Evolutionary conservation across 306 rosid genomes (phyloP).

Genomic region (Lupinus albus): DNA sequence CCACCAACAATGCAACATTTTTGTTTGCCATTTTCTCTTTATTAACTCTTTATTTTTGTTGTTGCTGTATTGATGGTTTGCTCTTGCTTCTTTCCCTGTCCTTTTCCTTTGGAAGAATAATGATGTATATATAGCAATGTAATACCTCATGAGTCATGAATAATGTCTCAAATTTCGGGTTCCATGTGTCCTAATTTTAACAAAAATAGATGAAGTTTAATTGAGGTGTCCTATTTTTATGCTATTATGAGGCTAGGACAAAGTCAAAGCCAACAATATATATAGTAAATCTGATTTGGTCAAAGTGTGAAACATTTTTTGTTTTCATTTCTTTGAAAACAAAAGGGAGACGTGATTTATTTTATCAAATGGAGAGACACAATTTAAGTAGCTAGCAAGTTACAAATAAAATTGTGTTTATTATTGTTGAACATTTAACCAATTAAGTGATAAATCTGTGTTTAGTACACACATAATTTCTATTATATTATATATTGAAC

Average conservation of each 20-base stretch:
- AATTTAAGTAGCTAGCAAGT: no score
- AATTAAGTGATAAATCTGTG: no score
- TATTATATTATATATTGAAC: no score
- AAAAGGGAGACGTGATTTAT: no score
- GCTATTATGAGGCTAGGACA: not conserved
- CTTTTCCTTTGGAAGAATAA: not conserved
- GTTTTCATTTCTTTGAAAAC: not conserved
- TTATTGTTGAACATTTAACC: no score
- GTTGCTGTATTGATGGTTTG: not conserved
- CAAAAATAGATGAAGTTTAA: not conserved
- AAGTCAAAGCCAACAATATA: not conserved
- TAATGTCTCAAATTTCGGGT: not conserved
- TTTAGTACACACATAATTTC: no score
- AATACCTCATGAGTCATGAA: not conserved
- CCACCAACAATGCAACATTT: slow-evolving; percentile 30
- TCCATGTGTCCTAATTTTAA: not conserved
- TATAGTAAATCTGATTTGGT: not conserved
- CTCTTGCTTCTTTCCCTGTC: not conserved
- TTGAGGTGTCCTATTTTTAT: not conserved
- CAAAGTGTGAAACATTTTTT: not conserved
- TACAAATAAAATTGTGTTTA: no score
- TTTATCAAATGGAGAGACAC: no score
- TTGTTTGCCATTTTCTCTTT: slow-evolving; percentile 34
- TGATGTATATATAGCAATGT: not conserved
- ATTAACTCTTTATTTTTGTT: not conserved